These are phyloP conservation scores for Cokeromyces recurvatus DNA, from an alignment of 371 early-diverging fungal species.

Conservation along the genomic window DNA sequence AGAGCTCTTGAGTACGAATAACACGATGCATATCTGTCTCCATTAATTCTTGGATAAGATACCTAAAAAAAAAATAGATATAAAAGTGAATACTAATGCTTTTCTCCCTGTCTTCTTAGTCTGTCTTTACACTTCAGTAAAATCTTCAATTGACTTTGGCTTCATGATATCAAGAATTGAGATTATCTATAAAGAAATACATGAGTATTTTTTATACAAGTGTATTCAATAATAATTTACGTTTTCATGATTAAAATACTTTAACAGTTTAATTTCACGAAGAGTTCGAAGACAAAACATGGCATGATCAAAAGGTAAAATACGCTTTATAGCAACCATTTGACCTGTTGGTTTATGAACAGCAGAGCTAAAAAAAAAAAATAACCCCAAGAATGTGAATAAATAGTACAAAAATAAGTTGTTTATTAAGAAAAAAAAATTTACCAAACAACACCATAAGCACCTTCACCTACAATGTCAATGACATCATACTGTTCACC, in stretches of 20 bases:
- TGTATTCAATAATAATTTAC: conserved; percentile 28
- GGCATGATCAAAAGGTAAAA: conserved; percentile 84
- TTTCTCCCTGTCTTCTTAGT: too few relatives aligned
- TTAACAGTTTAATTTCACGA: conserved; percentile 85
- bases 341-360: conserved; percentile 81
- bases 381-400: not conserved
- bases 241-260: conserved; percentile 86
- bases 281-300: conserved; percentile 85
- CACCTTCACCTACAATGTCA: conserved; percentile 60
- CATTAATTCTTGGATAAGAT: conserved; percentile 86
- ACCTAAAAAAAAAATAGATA: too few relatives aligned
- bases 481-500: conserved; percentile 58
- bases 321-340: conserved; percentile 92
- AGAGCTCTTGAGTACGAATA: conserved; percentile 95
- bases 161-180: conserved; percentile 87
- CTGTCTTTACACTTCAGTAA: conserved; percentile 81
- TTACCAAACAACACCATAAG: conserved; percentile 67
- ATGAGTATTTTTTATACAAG: not conserved
- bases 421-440: not conserved
- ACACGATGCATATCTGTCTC: conserved; percentile 98
- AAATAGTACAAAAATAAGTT: not conserved
- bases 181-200: conserved; percentile 63
- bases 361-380: conserved; percentile 58
- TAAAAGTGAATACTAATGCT: too few relatives aligned
- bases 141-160: conserved; percentile 66